Percentiles rank a stretch among this genome's conserved stretches.
Evolutionary conservation across 352 stramenopile genomes (phyloP).

Genomic region (Pythium graminicola): DNA sequence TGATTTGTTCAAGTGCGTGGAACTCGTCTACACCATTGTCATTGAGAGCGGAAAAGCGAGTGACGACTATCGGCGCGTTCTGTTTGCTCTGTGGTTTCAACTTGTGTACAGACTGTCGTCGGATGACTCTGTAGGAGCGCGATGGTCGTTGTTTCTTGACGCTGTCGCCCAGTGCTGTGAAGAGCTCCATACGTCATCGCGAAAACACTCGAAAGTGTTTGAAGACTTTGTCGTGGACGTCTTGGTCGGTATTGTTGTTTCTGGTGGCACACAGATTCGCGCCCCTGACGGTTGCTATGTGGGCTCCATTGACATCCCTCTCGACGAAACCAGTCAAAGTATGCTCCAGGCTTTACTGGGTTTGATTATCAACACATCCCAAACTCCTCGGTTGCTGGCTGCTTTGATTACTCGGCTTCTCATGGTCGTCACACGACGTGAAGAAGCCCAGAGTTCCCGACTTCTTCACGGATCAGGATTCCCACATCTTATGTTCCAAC

Average conservation of each 20-base stretch:
- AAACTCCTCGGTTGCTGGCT: not conserved
- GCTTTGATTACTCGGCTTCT: slow-evolving; percentile 1
- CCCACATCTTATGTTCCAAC: not conserved
- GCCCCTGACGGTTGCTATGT: not conserved
- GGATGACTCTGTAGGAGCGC: not conserved
- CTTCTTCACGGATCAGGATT: not conserved
- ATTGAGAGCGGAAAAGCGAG: too few species aligned
- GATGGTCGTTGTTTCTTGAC: slow-evolving; percentile 17
- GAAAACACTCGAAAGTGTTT: not conserved
- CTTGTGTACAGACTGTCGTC: slow-evolving; percentile 1
- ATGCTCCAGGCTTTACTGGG: not conserved
- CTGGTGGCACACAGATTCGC: slow-evolving; percentile 4
- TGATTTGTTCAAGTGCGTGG: not conserved
- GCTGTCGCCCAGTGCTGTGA: slow-evolving; percentile 13
- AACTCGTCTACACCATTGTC: not conserved
- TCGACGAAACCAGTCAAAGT: not conserved
- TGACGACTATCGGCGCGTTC: not conserved
- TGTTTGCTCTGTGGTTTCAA: slow-evolving; percentile 15
- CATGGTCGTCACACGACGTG: not conserved
- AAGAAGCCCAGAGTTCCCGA: not conserved
- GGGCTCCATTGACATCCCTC: not conserved
- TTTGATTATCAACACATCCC: slow-evolving; percentile 6
- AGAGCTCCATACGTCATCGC: not conserved
- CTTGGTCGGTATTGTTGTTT: slow-evolving; percentile 5
- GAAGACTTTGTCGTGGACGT: slow-evolving; percentile 12